phyloP scores from a whole-genome alignment of 352 stramenopile species.

The Hyaloperonospora brassicae region DNA sequence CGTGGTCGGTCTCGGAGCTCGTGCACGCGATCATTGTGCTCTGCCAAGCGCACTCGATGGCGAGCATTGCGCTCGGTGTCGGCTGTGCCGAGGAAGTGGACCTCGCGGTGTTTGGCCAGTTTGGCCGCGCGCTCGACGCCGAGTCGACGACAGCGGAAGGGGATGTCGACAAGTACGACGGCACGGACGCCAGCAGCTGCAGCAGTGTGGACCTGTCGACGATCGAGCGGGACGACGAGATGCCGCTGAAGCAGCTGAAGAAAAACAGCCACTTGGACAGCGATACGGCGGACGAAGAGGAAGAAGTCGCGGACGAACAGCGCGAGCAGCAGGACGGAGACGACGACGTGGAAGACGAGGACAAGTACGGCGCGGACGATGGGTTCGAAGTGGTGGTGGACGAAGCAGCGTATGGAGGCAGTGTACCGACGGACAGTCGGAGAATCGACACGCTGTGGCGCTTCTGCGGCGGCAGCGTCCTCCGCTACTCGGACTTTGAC shows the following conservation, averaged over 20 bases:
- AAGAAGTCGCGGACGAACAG: slow-evolving; percentile 27
- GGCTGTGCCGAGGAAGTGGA: slow-evolving; percentile 75
- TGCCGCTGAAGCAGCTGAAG: slow-evolving; percentile 60
- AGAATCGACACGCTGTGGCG: slow-evolving; percentile 69
- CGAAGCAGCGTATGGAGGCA: slow-evolving; percentile 38
- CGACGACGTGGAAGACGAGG: slow-evolving; percentile 22
- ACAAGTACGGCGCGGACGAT: slow-evolving; percentile 23
- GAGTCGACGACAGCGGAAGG: slow-evolving; percentile 10
- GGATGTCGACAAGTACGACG: slow-evolving; percentile 20
- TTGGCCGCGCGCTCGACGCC: slow-evolving; percentile 38
- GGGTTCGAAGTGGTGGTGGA: slow-evolving; percentile 55
- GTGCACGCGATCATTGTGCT: slow-evolving; percentile 83
- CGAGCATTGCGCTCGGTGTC: slow-evolving; percentile 66
- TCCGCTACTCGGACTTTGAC: slow-evolving; percentile 82
- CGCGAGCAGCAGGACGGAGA: slow-evolving; percentile 24
- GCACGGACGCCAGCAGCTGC: slow-evolving; percentile 35
- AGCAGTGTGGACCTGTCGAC: slow-evolving; percentile 60
- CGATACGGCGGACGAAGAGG: slow-evolving; percentile 54
- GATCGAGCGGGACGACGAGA: slow-evolving; percentile 67
- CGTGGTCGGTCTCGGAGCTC: slow-evolving; percentile 82
- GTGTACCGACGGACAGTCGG: slow-evolving; percentile 22
- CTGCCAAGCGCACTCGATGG: slow-evolving; percentile 78
- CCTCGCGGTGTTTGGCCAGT: slow-evolving; percentile 55
- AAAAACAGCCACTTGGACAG: slow-evolving; percentile 48
- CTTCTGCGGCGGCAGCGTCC: slow-evolving; percentile 73